phyloP scores from a whole-genome alignment of 2,329 filamentous ascomycete species.

The Fusarium pseudograminearum region DNA sequence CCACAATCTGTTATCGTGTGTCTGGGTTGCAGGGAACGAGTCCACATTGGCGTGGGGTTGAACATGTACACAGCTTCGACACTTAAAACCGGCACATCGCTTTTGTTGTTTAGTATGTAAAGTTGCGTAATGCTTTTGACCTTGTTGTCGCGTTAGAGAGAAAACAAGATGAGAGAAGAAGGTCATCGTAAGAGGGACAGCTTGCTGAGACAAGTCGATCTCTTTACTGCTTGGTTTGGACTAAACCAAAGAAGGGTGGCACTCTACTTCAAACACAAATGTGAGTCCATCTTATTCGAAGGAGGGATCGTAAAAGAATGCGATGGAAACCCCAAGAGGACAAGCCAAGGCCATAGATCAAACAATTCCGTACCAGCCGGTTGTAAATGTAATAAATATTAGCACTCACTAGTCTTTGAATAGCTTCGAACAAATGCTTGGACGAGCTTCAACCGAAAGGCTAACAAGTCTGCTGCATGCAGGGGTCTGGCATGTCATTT shows the following conservation, averaged over 20 bases:
- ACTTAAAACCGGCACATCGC: conserved; percentile 14
- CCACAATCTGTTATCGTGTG: conserved; percentile 4
- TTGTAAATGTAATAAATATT: background rate
- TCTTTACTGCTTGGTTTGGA: conserved; percentile 2
- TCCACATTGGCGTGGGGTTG: conserved; percentile 21
- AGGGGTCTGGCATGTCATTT: conserved; percentile 31
- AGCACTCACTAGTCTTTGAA: conserved; percentile 5
- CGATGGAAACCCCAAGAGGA: background rate
- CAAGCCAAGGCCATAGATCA: background rate
- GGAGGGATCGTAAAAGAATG: background rate
- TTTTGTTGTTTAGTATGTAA: conserved; percentile 18
- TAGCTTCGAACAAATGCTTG: background rate
- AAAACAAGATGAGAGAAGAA: conserved; percentile 32
- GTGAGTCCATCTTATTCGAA: background rate
- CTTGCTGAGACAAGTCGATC: background rate
- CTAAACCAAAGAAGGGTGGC: background rate
- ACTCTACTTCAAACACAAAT: background rate
- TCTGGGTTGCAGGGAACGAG: conserved; percentile 11
- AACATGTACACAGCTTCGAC: conserved; percentile 6
- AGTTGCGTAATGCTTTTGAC: conserved; percentile 24
- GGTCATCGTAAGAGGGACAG: conserved; percentile 6
- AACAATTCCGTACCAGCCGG: background rate
- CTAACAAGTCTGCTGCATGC: conserved; percentile 17
- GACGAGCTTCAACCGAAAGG: conserved; percentile 1
- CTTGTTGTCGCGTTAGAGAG: conserved; percentile 33